Base-by-base conservation (phyloP, 257 asterid species). In the Linderniella brevidens region DNA sequence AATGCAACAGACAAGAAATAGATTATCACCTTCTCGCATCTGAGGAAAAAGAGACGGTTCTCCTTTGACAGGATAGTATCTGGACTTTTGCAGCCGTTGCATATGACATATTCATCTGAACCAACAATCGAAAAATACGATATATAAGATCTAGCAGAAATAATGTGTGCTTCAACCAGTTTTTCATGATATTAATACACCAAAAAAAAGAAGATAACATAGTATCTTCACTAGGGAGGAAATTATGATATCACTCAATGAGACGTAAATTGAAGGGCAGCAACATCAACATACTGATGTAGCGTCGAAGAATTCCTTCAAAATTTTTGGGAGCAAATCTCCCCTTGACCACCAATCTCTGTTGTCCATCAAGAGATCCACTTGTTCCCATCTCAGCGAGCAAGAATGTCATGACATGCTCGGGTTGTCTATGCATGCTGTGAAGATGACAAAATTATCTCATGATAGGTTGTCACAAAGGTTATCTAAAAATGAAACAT, bases 371-470 rank as follows among this genome's bases (percentile, higher is more conserved):
- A 51, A 87, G 88, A 20, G 97, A 87, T 35, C 93, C 97, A 64
- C 80, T 87, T 36, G 97, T 87, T 44, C 97, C 97, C 97, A 87
- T 77, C 63, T 87, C 97, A 75, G 97, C 95, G 59, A 87, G 73
- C 68, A 82, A 66, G 79, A 87, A 87, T 35, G 85, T 73, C 95
- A 83, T 83, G 12, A 83, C 97, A 66, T 83, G 97, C 71, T 87
- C 95, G 3, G 93, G 95, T 65, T 87, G 97, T 53, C 97, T 66
- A 61, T 80, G 97, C 97, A 82, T 87, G 56, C 97, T 87, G 50
- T 54, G 19, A 20, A 63, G 20, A 20, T 40, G 25, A 13, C 35
- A 46, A 12, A 12, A 17, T 37, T 14, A 17, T 45, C 36, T 11
- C 8, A 19, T 14, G 20, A 38, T 19, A 9, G 11, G 14, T 41